A percentile compares a stretch with the other conserved stretches of the same genome.
These are phyloP conservation scores for Hevea brasiliensis DNA, from an alignment of 345 rosid species.

Conservation along the genomic window DNA sequence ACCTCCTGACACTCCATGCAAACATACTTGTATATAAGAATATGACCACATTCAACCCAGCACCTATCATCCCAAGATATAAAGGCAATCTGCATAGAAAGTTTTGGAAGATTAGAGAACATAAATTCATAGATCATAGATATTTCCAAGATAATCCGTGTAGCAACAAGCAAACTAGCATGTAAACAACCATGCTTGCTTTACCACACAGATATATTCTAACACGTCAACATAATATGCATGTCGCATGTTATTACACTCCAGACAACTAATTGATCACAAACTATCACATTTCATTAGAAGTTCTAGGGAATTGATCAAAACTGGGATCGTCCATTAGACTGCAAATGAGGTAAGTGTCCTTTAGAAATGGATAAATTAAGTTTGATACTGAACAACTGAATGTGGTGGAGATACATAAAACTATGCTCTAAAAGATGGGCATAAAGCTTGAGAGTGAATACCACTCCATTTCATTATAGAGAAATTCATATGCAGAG, in stretches of 20 bases:
- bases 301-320: background rate
- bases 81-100: slow-evolving; percentile 70
- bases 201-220: background rate
- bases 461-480: background rate
- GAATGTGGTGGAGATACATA: background rate
- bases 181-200: background rate
- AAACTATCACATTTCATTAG: slow-evolving; percentile 1
- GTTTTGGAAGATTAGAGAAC: slow-evolving; percentile 10
- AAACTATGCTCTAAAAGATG: background rate
- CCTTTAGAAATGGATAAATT: background rate
- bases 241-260: background rate
- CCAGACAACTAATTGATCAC: background rate
- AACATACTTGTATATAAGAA: slow-evolving; percentile 75
- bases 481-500: background rate
- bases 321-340: background rate
- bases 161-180: too few species aligned
- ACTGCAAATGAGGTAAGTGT: background rate
- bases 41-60: slow-evolving; percentile 59
- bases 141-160: background rate
- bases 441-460: background rate
- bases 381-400: background rate
- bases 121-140: background rate
- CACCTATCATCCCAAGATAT: slow-evolving; percentile 69
- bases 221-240: background rate
- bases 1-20: slow-evolving; percentile 78